These are phyloP conservation scores for Zygoascus bituminiphila DNA, from an alignment of 805 yeast species.

Conservation along the genomic window DNA sequence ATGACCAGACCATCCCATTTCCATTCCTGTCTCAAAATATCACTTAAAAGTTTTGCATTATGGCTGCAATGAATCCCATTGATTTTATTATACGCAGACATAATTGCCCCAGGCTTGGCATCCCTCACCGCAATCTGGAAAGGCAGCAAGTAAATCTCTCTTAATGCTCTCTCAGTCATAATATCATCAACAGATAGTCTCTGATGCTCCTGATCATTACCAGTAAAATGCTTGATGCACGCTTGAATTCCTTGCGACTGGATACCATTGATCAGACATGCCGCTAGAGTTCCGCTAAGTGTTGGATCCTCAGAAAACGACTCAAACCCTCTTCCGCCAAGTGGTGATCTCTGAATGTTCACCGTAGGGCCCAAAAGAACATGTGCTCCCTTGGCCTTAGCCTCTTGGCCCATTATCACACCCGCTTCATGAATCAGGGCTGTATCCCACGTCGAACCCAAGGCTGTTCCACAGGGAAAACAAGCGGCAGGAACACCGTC, in stretches of 20 bases:
- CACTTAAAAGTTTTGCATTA: conserved; percentile 36
- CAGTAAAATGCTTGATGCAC: conserved; percentile 52
- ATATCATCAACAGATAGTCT: conserved; percentile 41
- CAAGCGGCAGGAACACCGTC: conserved; percentile 47
- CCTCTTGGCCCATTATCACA: conserved; percentile 44
- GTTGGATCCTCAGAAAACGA: conserved; percentile 55
- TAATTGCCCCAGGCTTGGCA: conserved; percentile 44
- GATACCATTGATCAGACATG: conserved; percentile 45
- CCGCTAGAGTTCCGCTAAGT: conserved; percentile 38
- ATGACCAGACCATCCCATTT: conserved; percentile 44
- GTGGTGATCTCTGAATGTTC: conserved; percentile 48
- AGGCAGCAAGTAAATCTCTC: conserved; percentile 57
- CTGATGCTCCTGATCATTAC: conserved; percentile 54
- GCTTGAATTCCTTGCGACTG: conserved; percentile 45
- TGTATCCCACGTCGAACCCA: conserved; percentile 50
- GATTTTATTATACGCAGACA: conserved; percentile 57
- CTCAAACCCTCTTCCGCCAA: conserved; percentile 57
- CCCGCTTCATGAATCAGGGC: conserved; percentile 42
- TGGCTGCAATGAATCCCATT: conserved; percentile 54
- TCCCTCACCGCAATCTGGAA: conserved; percentile 52
- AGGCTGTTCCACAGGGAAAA: conserved; percentile 52
- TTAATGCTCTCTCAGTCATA: conserved; percentile 49
- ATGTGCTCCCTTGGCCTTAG: conserved; percentile 44
- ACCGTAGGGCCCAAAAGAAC: conserved; percentile 43
- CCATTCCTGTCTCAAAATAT: conserved; percentile 47